Conservation (phyloP, 805 yeast genomes). For the Metschnikowia sp. region DNA sequence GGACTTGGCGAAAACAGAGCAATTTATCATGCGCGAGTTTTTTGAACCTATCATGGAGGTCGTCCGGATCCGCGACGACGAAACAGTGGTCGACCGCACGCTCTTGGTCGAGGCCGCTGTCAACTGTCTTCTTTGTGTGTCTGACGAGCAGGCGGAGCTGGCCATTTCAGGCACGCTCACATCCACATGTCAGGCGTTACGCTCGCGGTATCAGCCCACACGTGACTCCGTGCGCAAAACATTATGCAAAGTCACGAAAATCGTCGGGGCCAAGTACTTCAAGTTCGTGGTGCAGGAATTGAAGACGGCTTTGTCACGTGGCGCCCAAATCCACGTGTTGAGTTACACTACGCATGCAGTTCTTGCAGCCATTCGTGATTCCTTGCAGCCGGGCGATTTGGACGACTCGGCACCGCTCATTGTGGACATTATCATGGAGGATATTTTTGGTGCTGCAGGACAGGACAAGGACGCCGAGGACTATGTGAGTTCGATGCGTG, state of each 20-base stretch:
- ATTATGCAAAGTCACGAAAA: conserved; percentile 57
- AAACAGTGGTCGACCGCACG: conserved; percentile 69
- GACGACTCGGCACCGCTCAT: conserved; percentile 62
- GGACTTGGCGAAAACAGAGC: conserved; percentile 24
- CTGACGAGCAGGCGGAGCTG: conserved; percentile 49
- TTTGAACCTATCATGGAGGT: conserved; percentile 60
- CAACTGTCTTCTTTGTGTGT: conserved; percentile 59
- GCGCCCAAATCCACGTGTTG: conserved; percentile 90
- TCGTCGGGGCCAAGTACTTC: conserved; percentile 72
- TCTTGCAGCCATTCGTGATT: conserved; percentile 48
- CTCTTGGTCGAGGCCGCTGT: conserved; percentile 81
- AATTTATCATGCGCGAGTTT: conserved; percentile 51
- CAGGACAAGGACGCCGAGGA: conserved; percentile 95
- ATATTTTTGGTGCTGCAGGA: conserved; percentile 86
- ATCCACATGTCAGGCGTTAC: conserved; percentile 80
- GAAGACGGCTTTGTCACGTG: conserved; percentile 73
- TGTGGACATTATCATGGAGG: conserved; percentile 82
- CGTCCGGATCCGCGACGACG: conserved; percentile 67
- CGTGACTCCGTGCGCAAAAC: conserved; percentile 83
- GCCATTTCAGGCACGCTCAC: conserved; percentile 82
- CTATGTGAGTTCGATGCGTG: conserved; percentile 80
- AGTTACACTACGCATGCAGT: conserved; percentile 83
- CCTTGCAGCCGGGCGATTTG: conserved; percentile 64
- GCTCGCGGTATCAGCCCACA: conserved; percentile 80
- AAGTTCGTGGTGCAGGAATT: conserved; percentile 75